Conservation (phyloP, 805 yeast genomes). For the Yarrowia porcina region DNA sequence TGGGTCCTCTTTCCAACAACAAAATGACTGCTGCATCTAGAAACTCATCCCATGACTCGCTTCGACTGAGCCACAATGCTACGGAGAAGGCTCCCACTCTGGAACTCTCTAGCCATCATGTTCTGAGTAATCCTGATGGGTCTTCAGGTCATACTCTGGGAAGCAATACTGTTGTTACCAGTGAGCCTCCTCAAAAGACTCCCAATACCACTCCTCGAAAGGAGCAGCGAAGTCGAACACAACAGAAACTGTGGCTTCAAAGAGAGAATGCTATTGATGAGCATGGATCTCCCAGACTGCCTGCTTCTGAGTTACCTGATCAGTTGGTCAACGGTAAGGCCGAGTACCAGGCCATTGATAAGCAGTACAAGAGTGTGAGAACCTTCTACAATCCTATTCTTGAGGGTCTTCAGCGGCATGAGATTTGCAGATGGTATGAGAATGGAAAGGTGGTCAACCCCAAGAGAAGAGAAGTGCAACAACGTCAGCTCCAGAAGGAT, state of each 20-base stretch:
- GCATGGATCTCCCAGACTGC: not conserved
- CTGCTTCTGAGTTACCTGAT: not conserved
- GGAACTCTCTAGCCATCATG: slow-evolving; percentile 13
- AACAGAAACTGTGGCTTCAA: slow-evolving; percentile 76
- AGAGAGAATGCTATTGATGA: slow-evolving; percentile 31
- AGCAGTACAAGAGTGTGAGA: slow-evolving; percentile 68
- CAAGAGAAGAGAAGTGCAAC: slow-evolving; percentile 33
- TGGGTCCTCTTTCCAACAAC: slow-evolving; percentile 1
- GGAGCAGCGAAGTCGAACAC: slow-evolving; percentile 50
- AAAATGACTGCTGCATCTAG: slow-evolving; percentile 16
- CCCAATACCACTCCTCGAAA: slow-evolving; percentile 1
- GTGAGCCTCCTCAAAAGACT: not conserved
- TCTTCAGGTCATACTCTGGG: slow-evolving; percentile 13
- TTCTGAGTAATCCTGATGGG: slow-evolving; percentile 2
- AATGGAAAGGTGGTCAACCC: slow-evolving; percentile 26
- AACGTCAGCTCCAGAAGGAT: not conserved
- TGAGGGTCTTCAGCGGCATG: slow-evolving; percentile 53
- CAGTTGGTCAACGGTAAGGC: not conserved
- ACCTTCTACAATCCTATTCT: slow-evolving; percentile 68
- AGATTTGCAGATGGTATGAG: slow-evolving; percentile 21
- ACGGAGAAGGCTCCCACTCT: slow-evolving; percentile 21
- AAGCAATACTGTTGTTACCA: not conserved
- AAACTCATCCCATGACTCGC: slow-evolving; percentile 13
- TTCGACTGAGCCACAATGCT: slow-evolving; percentile 2
- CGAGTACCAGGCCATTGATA: slow-evolving; percentile 43